Conservation (phyloP, 441 rosid genomes). For the Populus hybrid region DNA sequence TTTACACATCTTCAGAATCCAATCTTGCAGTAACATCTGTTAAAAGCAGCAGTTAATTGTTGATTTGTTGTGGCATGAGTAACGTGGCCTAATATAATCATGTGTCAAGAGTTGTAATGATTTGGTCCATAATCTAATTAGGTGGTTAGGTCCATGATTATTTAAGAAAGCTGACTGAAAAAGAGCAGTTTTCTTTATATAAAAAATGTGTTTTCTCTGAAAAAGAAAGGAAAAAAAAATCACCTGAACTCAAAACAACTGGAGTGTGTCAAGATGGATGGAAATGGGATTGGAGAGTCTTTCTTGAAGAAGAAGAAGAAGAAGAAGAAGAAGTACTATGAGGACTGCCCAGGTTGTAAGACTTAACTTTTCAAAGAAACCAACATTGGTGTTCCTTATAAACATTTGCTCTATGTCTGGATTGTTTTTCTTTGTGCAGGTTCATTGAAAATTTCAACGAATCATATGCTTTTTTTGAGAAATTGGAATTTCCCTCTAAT, state of each 20-base stretch:
- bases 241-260: background rate
- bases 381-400: background rate
- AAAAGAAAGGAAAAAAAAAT: too few species aligned
- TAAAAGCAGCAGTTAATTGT: background rate
- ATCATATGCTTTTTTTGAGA: background rate
- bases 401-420: background rate
- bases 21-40: background rate
- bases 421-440: constrained; percentile 39
- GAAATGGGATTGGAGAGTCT: background rate
- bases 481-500: background rate
- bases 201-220: background rate
- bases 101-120: background rate
- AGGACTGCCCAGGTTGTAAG: background rate
- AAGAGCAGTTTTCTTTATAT: background rate
- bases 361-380: background rate
- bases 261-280: background rate
- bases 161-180: background rate
- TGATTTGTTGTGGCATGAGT: background rate
- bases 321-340: background rate
- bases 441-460: background rate
- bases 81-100: background rate
- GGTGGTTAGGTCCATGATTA: background rate
- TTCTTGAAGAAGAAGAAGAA: background rate
- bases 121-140: background rate
- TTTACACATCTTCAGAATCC: background rate